phyloP scores from a whole-genome alignment of 306 rosid genomes.

The Trifolium fragiferum region DNA sequence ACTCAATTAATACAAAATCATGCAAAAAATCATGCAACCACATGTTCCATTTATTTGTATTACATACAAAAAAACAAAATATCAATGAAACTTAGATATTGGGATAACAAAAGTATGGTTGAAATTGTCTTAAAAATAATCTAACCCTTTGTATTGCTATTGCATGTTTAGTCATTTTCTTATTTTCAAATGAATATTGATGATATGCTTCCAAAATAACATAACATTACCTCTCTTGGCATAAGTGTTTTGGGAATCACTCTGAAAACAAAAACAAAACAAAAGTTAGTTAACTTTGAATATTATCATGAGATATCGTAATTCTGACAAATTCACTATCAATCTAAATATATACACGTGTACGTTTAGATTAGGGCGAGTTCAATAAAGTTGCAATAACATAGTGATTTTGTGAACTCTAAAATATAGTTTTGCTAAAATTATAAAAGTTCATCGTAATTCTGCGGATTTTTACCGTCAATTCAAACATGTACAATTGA shows the following conservation, averaged over 20 bases:
- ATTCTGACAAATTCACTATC: background rate
- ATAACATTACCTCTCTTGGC: conserved; percentile 92
- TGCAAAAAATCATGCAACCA: conserved; percentile 39
- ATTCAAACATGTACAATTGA: background rate
- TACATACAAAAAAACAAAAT: conserved; percentile 28
- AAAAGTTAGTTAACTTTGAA: conserved; percentile 31
- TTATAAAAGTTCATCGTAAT: background rate
- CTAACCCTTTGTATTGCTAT: background rate
- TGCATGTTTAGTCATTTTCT: conserved; percentile 51
- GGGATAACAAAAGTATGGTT: conserved; percentile 75
- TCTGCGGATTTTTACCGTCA: background rate
- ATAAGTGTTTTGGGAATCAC: conserved; percentile 94
- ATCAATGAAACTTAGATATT: conserved; percentile 27
- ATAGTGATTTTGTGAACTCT: too few relatives aligned
- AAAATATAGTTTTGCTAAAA: too few relatives aligned
- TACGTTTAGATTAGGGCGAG: too few relatives aligned
- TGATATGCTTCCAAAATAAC: conserved; percentile 40
- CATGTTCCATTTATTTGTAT: conserved; percentile 29
- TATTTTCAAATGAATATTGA: conserved; percentile 28
- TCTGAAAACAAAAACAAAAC: conserved; percentile 66
- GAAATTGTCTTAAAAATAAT: conserved; percentile 47
- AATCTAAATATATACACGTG: background rate
- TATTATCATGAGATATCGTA: background rate
- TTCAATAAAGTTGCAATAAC: too few relatives aligned
- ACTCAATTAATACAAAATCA: background rate